Conservation (phyloP, 768 basidiomycete species). For the Cystofilobasidium bisporidii region DNA sequence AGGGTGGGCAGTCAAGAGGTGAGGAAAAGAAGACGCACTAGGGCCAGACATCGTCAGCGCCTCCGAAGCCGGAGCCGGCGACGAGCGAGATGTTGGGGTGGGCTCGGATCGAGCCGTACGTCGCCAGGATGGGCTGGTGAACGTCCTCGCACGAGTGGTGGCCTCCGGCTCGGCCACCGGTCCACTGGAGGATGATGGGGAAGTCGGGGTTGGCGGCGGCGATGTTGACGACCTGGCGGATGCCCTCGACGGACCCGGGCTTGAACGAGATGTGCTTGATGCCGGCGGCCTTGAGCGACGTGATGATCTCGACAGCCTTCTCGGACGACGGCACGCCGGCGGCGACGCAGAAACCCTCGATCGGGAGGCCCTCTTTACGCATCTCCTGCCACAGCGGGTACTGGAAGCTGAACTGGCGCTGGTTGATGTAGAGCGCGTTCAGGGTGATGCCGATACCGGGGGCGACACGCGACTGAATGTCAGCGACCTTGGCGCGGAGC, state of each 20-base stretch:
- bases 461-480: conserved; percentile 76
- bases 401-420: conserved; percentile 93
- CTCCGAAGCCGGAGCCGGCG: conserved; percentile 91
- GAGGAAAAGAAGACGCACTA: conserved; percentile 44
- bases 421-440: conserved; percentile 96
- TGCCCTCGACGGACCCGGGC: conserved; percentile 94
- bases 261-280: conserved; percentile 97
- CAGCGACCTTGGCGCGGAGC: conserved; percentile 79
- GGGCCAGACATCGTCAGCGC: conserved; percentile 82
- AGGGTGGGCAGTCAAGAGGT: too few relatives aligned
- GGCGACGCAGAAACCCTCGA: conserved; percentile 98
- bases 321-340: conserved; percentile 95
- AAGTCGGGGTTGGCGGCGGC: conserved; percentile 88
- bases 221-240: conserved; percentile 93
- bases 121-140: conserved; percentile 86
- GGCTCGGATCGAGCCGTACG: conserved; percentile 81
- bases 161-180: conserved; percentile 95
- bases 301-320: conserved; percentile 94
- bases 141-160: conserved; percentile 99
- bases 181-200: conserved; percentile 98
- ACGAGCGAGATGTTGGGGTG: conserved; percentile 81
- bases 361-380: conserved; percentile 83
- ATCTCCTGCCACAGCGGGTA: conserved; percentile 97
- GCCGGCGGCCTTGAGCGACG: conserved; percentile 64
- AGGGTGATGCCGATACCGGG: conserved; percentile 85